A percentile compares a stretch with the other conserved stretches of the same genome.
These are phyloP conservation scores for Aspergillus sp. DNA, from an alignment of 2,329 filamentous ascomycete genomes.

Conservation along the genomic window DNA sequence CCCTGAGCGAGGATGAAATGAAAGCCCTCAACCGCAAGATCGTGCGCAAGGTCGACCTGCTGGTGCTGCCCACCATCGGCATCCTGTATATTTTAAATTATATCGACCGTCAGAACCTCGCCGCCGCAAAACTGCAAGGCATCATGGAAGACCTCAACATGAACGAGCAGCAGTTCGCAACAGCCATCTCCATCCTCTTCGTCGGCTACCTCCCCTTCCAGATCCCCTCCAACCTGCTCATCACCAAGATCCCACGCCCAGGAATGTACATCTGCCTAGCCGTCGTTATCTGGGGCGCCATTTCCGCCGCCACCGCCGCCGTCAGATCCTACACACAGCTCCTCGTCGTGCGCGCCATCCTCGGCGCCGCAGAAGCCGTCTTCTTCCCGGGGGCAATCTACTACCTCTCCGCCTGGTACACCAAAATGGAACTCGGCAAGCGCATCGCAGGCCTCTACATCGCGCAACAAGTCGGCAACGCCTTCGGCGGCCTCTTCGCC, in stretches of 20 bases:
- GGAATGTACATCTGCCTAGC: conserved; percentile 53
- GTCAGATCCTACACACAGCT: conserved; percentile 55
- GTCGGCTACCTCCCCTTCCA: conserved; percentile 30
- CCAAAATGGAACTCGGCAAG: conserved; percentile 30
- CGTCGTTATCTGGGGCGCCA: conserved; percentile 61
- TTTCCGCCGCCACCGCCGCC: conserved; percentile 58
- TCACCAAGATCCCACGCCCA: conserved; percentile 54
- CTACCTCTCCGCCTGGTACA: conserved; percentile 44
- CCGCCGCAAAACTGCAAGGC: conserved; percentile 41
- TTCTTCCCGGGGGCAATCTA: conserved; percentile 52
- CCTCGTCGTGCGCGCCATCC: conserved; percentile 57
- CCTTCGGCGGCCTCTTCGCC: conserved; percentile 28
- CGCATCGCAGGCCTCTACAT: conserved; percentile 33
- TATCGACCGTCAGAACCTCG: conserved; percentile 40
- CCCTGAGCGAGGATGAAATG: conserved; percentile 24
- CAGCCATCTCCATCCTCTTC: conserved; percentile 27
- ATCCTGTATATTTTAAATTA: conserved; percentile 45
- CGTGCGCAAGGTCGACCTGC: conserved; percentile 31
- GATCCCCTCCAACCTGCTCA: conserved; percentile 50
- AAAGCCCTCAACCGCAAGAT: conserved; percentile 22
- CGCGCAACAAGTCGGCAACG: conserved; percentile 27
- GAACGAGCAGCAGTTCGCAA: conserved; percentile 36
- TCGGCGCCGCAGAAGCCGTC: conserved; percentile 64
- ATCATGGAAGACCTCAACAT: conserved; percentile 43
- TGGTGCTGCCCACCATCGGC: conserved; percentile 32